Base-by-base conservation (phyloP, 768 basidiomycete genomes). In the Mrakia blollopis region DNA sequence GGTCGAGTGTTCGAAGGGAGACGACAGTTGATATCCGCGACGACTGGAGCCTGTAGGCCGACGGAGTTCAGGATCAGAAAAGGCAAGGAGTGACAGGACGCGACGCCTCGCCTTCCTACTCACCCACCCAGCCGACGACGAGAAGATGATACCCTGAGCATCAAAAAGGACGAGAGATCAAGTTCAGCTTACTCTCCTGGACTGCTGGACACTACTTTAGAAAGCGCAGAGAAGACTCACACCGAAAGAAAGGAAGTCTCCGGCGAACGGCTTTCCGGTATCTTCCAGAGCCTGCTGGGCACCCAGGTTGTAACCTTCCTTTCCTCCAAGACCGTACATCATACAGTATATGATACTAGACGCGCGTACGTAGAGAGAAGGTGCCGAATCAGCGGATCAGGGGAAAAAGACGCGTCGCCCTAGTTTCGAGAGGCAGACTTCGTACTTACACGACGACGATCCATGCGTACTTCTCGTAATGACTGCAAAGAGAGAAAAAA, bases 381-480 rank as follows among this genome's bases (percentile, higher is more conserved):
- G n/a, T n/a, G n/a, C n/a, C n/a, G n/a, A n/a, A n/a, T n/a, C n/a
- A n/a, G n/a, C n/a, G n/a, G n/a, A n/a, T n/a, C n/a, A n/a, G n/a
- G n/a, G n/a, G n/a, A n/a, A n/a, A n/a, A n/a, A n/a, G n/a, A n/a
- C n/a, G n/a, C n/a, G n/a, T n/a, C n/a, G n/a, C n/a, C n/a, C n/a
- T n/a, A n/a, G n/a, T n/a, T n/a, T n/a, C n/a, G n/a, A n/a, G n/a
- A n/a, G n/a, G n/a, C n/a, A n/a, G n/a, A n/a, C n/a, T n/a, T 41
- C 14, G 44, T 44, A 44, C 44, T 44, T 14, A 44, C 44, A 44
- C 44, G 69, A 82, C 80, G 37, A 85, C 80, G 8, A 87, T 85
- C 88, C 88, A 89, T 2, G 90, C 85, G 3, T 91, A 77, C 14
- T 89, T 87, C 80, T 92, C 92, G 80, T 91, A 93, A 90, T 91